Base-by-base conservation (phyloP, 495 filamentous ascomycete species). In the Trichocladium uniseriatum region DNA sequence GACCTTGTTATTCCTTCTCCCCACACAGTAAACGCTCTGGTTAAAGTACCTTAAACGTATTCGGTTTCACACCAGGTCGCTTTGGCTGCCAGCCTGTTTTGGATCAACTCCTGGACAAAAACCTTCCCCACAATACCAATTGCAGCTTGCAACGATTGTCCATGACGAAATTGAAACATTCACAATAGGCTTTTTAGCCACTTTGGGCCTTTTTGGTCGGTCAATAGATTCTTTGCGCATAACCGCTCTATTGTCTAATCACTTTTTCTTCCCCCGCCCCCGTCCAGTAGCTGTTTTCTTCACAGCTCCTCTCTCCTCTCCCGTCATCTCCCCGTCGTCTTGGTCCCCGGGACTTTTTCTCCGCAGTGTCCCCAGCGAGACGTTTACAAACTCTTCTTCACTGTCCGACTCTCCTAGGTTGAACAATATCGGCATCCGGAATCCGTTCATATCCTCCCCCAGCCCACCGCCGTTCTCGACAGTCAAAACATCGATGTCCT, bases 351-450 rank as follows among this genome's bases (percentile, higher is more conserved):
- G 56, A 20, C 82, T 89, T 53, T 87, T 84, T 16, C 86, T 70
- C 35, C 90, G 72, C 73, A 90, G 84, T 29, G 88, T 91, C 0
- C 90, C 90, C 0, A 87, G 80, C 0, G 85, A 86, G 45, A 95
- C 82, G 20, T 84, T 79, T 13, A 94, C 76, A 53, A 92, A 86
- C 55, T 97, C 94, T 51, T 96, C 92, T 54, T 92, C 91, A 59
- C 78, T 79, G 46, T 80, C 79, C 37, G 74, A 79, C 48, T 85
- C 84, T 31, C 79, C 81, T 39, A 94, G 74, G 59, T 95, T 86
- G 39, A 94, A 74, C 15, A 94, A 69, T 1, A 97, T 83, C 4
- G 92, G 92, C 81, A 98, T 88, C 27, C 79, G 73, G 67, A 95
- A 98, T 1, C 70, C 68, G 35, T 78, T 77, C 21, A 73, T 66